phyloP scores from a whole-genome alignment of 805 yeast species.

The Ogataea trehalophila region DNA sequence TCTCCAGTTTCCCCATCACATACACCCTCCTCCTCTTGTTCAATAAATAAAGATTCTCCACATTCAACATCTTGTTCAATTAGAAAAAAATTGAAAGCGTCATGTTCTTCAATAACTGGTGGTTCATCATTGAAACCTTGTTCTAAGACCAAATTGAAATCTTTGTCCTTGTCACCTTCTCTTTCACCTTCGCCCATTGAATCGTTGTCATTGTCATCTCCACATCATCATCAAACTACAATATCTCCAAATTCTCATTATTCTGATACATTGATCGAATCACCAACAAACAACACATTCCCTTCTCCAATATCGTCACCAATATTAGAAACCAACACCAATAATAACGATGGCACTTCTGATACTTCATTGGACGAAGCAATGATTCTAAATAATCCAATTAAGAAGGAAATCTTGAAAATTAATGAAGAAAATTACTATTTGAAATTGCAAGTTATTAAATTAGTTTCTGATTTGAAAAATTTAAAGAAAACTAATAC shows the following conservation, averaged over 20 bases:
- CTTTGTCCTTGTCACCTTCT: slow-evolving; percentile 1
- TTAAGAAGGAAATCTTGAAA: slow-evolving; percentile 36
- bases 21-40: too few species aligned
- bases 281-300: background rate
- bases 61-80: slow-evolving; percentile 2
- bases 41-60: too few species aligned
- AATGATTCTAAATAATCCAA: slow-evolving; percentile 24
- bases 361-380: slow-evolving; percentile 14
- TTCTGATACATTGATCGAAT: slow-evolving; percentile 1
- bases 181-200: background rate
- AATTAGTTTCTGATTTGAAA: slow-evolving; percentile 40
- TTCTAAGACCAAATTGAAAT: background rate
- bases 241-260: background rate
- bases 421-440: slow-evolving; percentile 42
- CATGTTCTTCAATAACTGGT: background rate
- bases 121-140: background rate
- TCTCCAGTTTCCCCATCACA: too few species aligned
- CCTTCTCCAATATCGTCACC: slow-evolving; percentile 1
- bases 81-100: slow-evolving; percentile 4
- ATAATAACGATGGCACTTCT: too few species aligned
- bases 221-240: background rate
- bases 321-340: background rate
- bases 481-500: slow-evolving; percentile 15
- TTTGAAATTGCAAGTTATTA: slow-evolving; percentile 39
- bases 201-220: too few species aligned